Evolutionary conservation across 208 protist species (phyloP), one percentile per base, ranked within the genome.

Genomic region (Trypanosoma scelopori): DNA sequence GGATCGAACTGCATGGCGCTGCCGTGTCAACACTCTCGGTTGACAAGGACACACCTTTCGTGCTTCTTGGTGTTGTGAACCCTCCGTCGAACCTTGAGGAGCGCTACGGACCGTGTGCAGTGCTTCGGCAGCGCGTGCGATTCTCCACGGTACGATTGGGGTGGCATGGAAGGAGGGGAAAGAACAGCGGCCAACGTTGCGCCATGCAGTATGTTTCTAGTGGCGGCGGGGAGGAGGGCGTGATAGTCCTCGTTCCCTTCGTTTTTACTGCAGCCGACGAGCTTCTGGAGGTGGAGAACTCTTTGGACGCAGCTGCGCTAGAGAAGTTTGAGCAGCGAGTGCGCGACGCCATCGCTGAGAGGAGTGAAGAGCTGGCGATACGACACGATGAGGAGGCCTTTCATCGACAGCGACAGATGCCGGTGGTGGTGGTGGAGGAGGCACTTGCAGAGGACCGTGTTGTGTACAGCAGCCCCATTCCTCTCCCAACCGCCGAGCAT

Each of bases 311-410:
- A 7, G 84, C 82, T 9, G 90, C 90, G 22, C 74, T 82, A 71
- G 59, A 85, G 58, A 51, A 57, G 3, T 92, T 87, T 48, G 81
- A 89, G 70, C 69, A 76, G 65, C 84, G 81, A 7, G 71, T 95
- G 39, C 69, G 84, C 13, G 70, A 70, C 15, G 70, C 67, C 46
- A 65, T 95, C 16, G 70, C 73, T 4, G 59, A 73, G 49, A 28
- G 43, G 5, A 85, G 78, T 45, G 87, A 92, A 35, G 85, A 91
- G 41, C 41, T 84, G n/a, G 74, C 85, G 15, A 69, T 91, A 45
- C 85, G 84, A 20, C 78, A 95, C 62, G 90, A 95, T 51, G 90
- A 95, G 63, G 80, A 90, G 53, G 82, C 84, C 1, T 95, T 88
- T 53, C 74, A 91, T 48, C 69, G 62, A 1, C 90, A 88, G 60